Evolutionary conservation across 2,329 filamentous ascomycete genomes (phyloP).

Genomic region (Fusarium subglutinans): DNA sequence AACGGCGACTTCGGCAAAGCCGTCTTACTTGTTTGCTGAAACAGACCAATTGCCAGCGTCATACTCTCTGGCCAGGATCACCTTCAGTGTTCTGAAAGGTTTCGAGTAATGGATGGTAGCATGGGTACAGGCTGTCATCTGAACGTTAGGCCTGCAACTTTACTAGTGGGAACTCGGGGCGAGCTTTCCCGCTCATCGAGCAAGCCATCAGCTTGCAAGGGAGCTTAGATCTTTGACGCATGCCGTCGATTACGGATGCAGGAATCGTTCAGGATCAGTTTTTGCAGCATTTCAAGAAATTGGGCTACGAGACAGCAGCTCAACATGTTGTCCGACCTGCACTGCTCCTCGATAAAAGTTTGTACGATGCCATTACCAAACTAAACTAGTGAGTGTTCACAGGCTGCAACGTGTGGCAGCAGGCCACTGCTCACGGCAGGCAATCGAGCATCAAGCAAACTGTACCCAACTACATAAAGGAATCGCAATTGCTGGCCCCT

Average conservation of each 20-base stretch:
- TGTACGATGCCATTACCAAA: constrained; percentile 8
- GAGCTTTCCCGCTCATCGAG: constrained; percentile 8
- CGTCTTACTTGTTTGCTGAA: neutral
- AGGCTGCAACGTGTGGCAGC: neutral
- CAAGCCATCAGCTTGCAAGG: constrained; percentile 11
- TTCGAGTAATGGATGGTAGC: constrained; percentile 4
- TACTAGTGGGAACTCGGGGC: constrained; percentile 14
- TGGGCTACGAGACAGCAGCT: constrained; percentile 1
- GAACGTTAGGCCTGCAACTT: constrained; percentile 4
- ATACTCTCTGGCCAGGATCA: neutral
- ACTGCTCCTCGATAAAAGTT: constrained; percentile 21
- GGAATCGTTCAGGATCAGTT: constrained; percentile 1
- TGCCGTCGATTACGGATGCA: constrained; percentile 8
- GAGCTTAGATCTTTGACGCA: constrained; percentile 22
- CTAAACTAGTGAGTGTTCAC: constrained; percentile 9
- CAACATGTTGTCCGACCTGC: constrained; percentile 4
- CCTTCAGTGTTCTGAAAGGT: neutral
- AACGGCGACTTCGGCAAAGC: constrained; percentile 12
- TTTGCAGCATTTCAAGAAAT: neutral
- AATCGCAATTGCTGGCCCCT: constrained; percentile 7
- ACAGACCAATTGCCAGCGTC: constrained; percentile 1
- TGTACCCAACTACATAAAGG: neutral
- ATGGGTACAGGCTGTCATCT: constrained; percentile 16
- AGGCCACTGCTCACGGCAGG: constrained; percentile 1
- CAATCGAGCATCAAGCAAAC: neutral